phyloP scores from a whole-genome alignment of 2,329 filamentous ascomycete species.

The Diplocarpon rosae region DNA sequence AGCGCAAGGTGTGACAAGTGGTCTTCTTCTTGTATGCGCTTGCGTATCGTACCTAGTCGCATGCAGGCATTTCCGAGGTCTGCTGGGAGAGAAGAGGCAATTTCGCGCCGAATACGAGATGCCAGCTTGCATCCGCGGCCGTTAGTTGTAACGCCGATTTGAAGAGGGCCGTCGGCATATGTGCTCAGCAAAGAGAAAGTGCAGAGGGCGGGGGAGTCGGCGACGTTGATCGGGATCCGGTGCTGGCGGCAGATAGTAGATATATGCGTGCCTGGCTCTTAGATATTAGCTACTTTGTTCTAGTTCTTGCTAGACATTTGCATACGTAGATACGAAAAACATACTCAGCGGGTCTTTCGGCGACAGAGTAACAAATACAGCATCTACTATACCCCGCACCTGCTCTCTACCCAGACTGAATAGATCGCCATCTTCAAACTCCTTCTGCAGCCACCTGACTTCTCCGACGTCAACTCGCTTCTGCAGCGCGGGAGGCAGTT shows the following conservation, averaged over 20 bases:
- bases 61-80: conserved; percentile 69
- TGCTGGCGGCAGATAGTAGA: conserved; percentile 64
- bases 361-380: conserved; percentile 72
- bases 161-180: conserved; percentile 79
- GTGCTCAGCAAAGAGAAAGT: conserved; percentile 85
- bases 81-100: conserved; percentile 66
- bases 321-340: background rate
- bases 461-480: conserved; percentile 55
- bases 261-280: conserved; percentile 47
- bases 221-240: conserved; percentile 86
- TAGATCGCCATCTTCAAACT: conserved; percentile 62
- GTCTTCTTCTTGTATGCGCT: conserved; percentile 65
- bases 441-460: conserved; percentile 53
- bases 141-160: conserved; percentile 92
- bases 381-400: conserved; percentile 70
- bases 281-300: conserved; percentile 1
- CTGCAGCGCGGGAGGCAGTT: conserved; percentile 46
- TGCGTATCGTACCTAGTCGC: conserved; percentile 61
- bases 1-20: conserved; percentile 31
- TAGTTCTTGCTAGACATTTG: background rate
- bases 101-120: conserved; percentile 77
- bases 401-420: conserved; percentile 69
- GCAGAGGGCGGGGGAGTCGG: conserved; percentile 77
- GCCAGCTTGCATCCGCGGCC: conserved; percentile 91
- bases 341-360: conserved; percentile 35